Conservation (phyloP, 164 flowering plant species). For the Paratinospora sagittata region DNA sequence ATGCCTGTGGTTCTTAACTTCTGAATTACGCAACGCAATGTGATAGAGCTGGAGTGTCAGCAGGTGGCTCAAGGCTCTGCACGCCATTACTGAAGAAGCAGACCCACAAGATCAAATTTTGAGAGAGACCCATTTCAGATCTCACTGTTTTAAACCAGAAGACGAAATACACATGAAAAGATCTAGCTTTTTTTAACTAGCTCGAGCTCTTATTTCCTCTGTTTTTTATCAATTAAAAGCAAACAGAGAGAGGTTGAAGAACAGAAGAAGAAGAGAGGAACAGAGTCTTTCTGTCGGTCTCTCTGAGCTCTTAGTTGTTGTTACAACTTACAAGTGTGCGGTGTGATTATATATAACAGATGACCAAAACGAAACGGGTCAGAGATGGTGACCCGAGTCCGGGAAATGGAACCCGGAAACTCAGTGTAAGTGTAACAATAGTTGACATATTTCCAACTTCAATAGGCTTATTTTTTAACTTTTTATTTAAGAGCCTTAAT, state of each 20-base stretch:
- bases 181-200: neutral
- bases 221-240: neutral
- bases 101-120: neutral
- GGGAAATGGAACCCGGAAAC: too few relatives aligned
- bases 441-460: neutral
- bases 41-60: conserved; percentile 24
- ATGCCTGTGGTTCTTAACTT: conserved; percentile 19
- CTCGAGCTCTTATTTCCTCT: neutral
- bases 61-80: neutral
- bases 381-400: neutral
- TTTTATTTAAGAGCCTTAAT: neutral
- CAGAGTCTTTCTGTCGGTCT: neutral
- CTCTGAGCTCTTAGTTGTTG: neutral
- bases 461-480: too few relatives aligned
- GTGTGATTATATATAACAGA: neutral
- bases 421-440: neutral
- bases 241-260: conserved; percentile 13
- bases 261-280: neutral
- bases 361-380: neutral
- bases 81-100: too few relatives aligned
- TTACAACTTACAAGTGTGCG: neutral
- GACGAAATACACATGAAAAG: too few relatives aligned
- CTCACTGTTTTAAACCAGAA: conserved; percentile 10
- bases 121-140: conserved; percentile 20
- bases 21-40: conserved; percentile 26